Percentiles rank a stretch among this genome's conserved stretches.
phyloP scores from a whole-genome alignment of 1,284 basidiomycete species.

The Anthracocystis setariae region DNA sequence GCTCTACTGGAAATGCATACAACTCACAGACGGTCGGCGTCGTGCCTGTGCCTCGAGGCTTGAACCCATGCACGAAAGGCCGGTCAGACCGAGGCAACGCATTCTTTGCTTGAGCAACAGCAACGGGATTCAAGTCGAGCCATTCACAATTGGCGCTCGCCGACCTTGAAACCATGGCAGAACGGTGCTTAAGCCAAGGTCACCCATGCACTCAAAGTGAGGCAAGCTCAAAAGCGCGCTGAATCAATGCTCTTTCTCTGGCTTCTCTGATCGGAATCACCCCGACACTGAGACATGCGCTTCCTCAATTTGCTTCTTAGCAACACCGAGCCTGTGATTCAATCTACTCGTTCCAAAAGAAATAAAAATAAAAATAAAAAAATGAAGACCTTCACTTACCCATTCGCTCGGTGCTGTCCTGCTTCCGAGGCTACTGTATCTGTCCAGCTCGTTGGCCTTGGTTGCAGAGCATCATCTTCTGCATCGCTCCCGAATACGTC shows the following conservation, averaged over 20 bases:
- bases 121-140: not conserved
- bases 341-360: too few species aligned
- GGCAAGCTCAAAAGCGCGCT: not conserved
- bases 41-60: not conserved
- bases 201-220: not conserved
- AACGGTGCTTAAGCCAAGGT: conserved; percentile 4
- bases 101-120: not conserved
- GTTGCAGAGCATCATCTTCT: too few species aligned
- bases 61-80: not conserved
- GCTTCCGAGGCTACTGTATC: too few species aligned
- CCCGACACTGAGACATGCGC: conserved; percentile 1
- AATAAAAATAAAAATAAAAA: too few species aligned
- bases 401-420: too few species aligned
- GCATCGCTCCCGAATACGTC: too few species aligned
- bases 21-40: not conserved
- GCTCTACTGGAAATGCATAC: not conserved
- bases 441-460: too few species aligned
- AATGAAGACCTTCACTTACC: too few species aligned
- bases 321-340: not conserved
- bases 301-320: not conserved
- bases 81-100: not conserved
- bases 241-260: too few species aligned
- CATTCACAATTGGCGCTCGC: not conserved
- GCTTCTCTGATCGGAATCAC: conserved; percentile 1
- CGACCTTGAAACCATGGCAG: conserved; percentile 1